Base-by-base conservation (phyloP, 306 rosid genomes). In the Casuarina equisetifolia region DNA sequence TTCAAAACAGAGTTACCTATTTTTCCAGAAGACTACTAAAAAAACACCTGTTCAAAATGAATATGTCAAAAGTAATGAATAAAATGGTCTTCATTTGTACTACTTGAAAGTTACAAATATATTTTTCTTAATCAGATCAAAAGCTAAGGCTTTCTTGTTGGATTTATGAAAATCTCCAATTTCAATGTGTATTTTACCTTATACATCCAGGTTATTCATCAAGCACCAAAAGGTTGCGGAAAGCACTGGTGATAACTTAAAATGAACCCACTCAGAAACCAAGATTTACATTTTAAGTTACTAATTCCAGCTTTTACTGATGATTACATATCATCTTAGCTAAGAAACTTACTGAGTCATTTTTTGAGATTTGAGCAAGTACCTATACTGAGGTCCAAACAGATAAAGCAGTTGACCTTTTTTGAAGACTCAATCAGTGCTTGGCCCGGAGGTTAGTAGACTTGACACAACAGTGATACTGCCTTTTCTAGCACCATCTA, bases 41-140 rank as follows among this genome's bases (percentile, higher is more conserved):
- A 43, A 74, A 5, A 70, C 16, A 52, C 5, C 64, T 50, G 53
- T 68, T 78, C 35, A 62, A 40, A 75, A 76, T 54, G 74, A 62
- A 76, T 43, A 38, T 32, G 55, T 42, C 9, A 13, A 9, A 48
- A 48, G 51, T 48, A 48, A 48, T 48, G 51, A 45, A 15, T 39
- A 53, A 44, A 43, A 54, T 69, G n/a, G 13, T 69, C 20, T 61
- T 19, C 19, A 48, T 55, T 67, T 10, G 57, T 4, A 50, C 78
- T 52, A 55, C 2, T 36, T 20, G 44, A 76, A 42, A 76, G 43
- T 35, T 36, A 10, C 32, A 71, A 57, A 57, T 25, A 57, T 45
- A 3, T 49, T 69, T 2, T 5, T 55, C 52, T 5, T 62, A 42
- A 35, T 49, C 59, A 69, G 20, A 80, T 50, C 42, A 58, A 57